A percentile compares a stretch with the other conserved stretches of the same genome.
These are phyloP conservation scores for Leptodermis oblonga DNA, from an alignment of 257 asterid species.

Conservation along the genomic window DNA sequence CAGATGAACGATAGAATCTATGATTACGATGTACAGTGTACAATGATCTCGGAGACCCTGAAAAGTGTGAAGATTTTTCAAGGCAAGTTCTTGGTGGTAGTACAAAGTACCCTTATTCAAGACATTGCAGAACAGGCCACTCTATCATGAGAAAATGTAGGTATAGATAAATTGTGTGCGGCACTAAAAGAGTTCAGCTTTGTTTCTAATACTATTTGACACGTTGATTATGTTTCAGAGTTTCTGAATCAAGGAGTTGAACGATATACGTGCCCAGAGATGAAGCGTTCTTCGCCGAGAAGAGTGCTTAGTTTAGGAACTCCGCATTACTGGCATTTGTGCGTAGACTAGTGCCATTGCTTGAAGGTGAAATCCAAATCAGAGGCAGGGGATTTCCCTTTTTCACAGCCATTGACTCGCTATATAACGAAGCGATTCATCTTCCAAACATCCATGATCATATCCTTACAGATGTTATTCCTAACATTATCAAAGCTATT, in stretches of 20 bases:
- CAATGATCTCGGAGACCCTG: conserved; percentile 76
- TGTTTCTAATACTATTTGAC: not conserved
- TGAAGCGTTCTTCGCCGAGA: conserved; percentile 55
- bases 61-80: conserved; percentile 16
- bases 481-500: conserved; percentile 35
- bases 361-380: conserved; percentile 17
- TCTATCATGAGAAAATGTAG: too few relatives aligned
- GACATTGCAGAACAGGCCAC: conserved; percentile 77
- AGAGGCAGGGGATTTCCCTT: conserved; percentile 32
- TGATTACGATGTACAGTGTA: conserved; percentile 76
- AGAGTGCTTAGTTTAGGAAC: conserved; percentile 32
- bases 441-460: conserved; percentile 16
- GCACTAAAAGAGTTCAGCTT: too few relatives aligned
- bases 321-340: conserved; percentile 32
- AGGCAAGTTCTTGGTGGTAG: conserved; percentile 75
- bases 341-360: conserved; percentile 36
- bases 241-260: conserved; percentile 39
- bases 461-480: conserved; percentile 24
- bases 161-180: too few relatives aligned
- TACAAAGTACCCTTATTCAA: conserved; percentile 48
- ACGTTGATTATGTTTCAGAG: conserved; percentile 29
- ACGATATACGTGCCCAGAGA: conserved; percentile 62
- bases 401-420: conserved; percentile 53
- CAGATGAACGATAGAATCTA: conserved; percentile 47
- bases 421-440: conserved; percentile 44